phyloP scores from a whole-genome alignment of 306 rosid genomes.

The Crotalaria pallida region DNA sequence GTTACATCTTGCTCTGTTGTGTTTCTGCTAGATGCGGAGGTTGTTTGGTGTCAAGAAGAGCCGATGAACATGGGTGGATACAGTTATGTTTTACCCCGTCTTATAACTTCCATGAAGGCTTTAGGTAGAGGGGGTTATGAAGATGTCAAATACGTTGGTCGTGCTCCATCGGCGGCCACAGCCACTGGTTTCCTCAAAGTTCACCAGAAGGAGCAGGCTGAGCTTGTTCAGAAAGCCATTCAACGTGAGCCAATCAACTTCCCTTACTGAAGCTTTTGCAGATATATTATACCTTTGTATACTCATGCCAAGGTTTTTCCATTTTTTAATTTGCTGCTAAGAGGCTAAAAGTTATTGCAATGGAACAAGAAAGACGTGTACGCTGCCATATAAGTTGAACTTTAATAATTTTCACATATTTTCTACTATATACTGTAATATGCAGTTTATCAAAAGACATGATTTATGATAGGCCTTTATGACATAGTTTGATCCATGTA shows the following conservation, averaged over 20 bases:
- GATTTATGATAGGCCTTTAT: too few species aligned
- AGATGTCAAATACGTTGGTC: conserved; percentile 70
- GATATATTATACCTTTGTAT: background rate
- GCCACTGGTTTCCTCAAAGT: conserved; percentile 83
- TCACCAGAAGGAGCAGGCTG: conserved; percentile 76
- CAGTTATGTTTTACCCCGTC: conserved; percentile 60
- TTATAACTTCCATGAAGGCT: conserved; percentile 65
- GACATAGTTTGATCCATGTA: too few species aligned
- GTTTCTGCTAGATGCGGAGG: conserved; percentile 69
- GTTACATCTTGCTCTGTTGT: background rate
- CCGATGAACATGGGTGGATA: conserved; percentile 97
- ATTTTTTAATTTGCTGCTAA: background rate
- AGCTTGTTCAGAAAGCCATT: conserved; percentile 71
- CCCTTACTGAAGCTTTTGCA: conserved; percentile 21
- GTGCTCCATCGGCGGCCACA: conserved; percentile 88
- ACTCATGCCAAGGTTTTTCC: background rate
- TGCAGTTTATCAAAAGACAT: too few species aligned
- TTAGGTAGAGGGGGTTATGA: conserved; percentile 67
- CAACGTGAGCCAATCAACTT: conserved; percentile 55
- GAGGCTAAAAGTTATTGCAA: background rate
- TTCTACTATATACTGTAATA: background rate
- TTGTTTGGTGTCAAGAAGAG: conserved; percentile 98
- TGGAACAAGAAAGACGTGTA: background rate
- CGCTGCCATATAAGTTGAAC: background rate
- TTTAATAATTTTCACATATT: background rate